phyloP scores from a whole-genome alignment of 2,329 filamentous ascomycete species.

The Tolypocladium tundrense region DNA sequence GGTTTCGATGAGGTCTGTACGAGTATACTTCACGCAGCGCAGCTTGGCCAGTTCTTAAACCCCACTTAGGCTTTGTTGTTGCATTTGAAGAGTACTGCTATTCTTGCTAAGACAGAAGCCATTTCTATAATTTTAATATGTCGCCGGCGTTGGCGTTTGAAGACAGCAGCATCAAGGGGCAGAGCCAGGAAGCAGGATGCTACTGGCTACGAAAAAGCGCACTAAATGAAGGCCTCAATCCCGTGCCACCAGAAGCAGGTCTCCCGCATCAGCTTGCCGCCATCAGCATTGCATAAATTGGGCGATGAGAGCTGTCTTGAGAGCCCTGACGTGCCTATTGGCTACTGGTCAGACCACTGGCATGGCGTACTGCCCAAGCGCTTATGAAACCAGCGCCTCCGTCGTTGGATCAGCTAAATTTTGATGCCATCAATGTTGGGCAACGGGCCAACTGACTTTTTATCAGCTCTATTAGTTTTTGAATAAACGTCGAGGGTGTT shows the following conservation, averaged over 20 bases:
- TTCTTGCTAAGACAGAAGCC: background rate
- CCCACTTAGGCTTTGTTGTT: background rate
- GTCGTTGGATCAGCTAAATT: background rate
- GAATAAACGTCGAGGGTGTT: background rate
- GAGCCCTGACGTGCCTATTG: background rate
- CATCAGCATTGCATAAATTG: background rate
- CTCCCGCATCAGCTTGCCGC: background rate
- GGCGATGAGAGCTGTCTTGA: background rate
- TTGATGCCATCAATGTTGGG: background rate
- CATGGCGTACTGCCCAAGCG: background rate
- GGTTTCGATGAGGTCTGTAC: background rate
- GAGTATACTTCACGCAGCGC: background rate
- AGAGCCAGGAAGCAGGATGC: background rate
- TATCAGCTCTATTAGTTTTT: background rate
- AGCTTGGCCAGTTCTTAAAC: background rate
- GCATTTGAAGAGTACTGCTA: too few species aligned
- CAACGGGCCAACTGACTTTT: background rate
- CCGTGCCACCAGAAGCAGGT: background rate
- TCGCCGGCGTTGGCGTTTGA: background rate
- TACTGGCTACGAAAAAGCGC: background rate
- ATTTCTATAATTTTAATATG: background rate
- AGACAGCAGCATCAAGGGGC: too few species aligned
- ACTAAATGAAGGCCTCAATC: background rate
- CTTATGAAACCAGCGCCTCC: background rate
- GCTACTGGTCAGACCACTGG: background rate